These are phyloP conservation scores for Arabidopsis hybrid DNA, from an alignment of 441 rosid species.

Conservation along the genomic window DNA sequence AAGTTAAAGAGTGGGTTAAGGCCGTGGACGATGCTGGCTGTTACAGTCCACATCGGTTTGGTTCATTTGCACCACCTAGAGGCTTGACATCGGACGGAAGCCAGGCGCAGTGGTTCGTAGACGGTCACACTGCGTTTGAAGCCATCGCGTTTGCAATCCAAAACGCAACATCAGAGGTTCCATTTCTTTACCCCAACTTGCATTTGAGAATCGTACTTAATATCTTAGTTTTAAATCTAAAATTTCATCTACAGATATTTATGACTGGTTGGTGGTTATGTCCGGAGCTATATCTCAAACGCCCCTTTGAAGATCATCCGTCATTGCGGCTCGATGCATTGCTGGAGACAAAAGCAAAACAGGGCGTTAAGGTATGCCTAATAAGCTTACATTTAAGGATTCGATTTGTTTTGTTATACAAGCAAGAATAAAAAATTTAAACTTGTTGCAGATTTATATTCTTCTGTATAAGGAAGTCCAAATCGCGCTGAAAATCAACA, in stretches of 20 bases:
- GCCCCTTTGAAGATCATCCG: constrained; percentile 65
- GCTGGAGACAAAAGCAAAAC: constrained; percentile 73
- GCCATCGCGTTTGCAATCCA: constrained; percentile 72
- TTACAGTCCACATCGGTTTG: constrained; percentile 73
- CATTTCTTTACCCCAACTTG: constrained; percentile 3
- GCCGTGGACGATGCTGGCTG: constrained; percentile 68
- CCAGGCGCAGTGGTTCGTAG: constrained; percentile 84
- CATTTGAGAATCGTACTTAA: not conserved
- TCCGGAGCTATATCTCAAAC: constrained; percentile 76
- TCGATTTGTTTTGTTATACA: not conserved
- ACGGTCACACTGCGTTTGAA: constrained; percentile 77
- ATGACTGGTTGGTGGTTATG: constrained; percentile 91
- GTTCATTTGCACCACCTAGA: constrained; percentile 75
- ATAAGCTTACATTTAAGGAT: not conserved
- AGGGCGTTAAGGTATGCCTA: constrained; percentile 68
- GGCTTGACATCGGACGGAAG: constrained; percentile 75
- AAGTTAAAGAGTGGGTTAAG: constrained; percentile 72
- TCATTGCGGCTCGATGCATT: constrained; percentile 69
- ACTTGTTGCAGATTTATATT: constrained; percentile 62
- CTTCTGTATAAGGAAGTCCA: constrained; percentile 83
- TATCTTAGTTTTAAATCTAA: not conserved
- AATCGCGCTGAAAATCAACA: constrained; percentile 74
- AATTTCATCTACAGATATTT: constrained; percentile 53
- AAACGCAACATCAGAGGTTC: constrained; percentile 74
- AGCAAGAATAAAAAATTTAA: not conserved